Percentiles rank a stretch among this genome's conserved stretches.
Evolutionary conservation across 2,329 filamentous ascomycete genomes (phyloP).

Genomic region (Monilinia fructicola): DNA sequence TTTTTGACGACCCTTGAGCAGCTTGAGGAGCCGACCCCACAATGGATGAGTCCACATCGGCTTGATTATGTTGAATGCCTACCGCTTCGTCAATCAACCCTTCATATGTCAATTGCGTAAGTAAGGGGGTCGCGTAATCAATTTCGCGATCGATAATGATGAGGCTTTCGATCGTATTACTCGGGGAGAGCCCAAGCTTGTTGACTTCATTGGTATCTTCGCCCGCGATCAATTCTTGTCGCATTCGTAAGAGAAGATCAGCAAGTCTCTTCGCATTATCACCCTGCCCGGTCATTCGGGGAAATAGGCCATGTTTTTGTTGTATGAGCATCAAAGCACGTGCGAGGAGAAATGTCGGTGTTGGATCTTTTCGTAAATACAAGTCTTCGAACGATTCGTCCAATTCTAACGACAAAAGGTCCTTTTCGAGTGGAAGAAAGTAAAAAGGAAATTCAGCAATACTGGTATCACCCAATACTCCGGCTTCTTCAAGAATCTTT

Average conservation of each 20-base stretch:
- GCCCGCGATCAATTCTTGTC: conserved; percentile 80
- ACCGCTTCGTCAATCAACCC: conserved; percentile 93
- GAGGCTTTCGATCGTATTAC: conserved; percentile 82
- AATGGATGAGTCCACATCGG: conserved; percentile 87
- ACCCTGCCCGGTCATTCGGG: conserved; percentile 90
- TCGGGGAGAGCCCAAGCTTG: conserved; percentile 74
- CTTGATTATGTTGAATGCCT: conserved; percentile 86
- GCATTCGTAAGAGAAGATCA: conserved; percentile 85
- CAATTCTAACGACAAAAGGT: conserved; percentile 87
- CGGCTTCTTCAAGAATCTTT: conserved; percentile 86
- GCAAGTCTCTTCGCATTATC: conserved; percentile 88
- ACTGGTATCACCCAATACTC: conserved; percentile 88
- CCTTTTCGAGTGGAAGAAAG: conserved; percentile 88
- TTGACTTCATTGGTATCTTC: conserved; percentile 66
- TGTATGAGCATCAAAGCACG: conserved; percentile 94
- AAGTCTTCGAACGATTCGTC: conserved; percentile 84
- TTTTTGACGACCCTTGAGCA: conserved; percentile 53
- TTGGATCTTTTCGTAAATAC: conserved; percentile 87
- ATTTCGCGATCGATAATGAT: conserved; percentile 95
- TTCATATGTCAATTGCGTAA: conserved; percentile 96
- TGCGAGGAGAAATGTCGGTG: conserved; percentile 83
- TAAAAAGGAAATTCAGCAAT: conserved; percentile 83
- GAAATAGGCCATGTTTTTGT: conserved; percentile 87
- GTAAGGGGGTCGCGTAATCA: conserved; percentile 85
- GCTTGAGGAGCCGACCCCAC: conserved; percentile 70